Evolutionary conservation across 192 early-diverging fungal genomes (phyloP).

Genomic region (Backusella mclennaniae): DNA sequence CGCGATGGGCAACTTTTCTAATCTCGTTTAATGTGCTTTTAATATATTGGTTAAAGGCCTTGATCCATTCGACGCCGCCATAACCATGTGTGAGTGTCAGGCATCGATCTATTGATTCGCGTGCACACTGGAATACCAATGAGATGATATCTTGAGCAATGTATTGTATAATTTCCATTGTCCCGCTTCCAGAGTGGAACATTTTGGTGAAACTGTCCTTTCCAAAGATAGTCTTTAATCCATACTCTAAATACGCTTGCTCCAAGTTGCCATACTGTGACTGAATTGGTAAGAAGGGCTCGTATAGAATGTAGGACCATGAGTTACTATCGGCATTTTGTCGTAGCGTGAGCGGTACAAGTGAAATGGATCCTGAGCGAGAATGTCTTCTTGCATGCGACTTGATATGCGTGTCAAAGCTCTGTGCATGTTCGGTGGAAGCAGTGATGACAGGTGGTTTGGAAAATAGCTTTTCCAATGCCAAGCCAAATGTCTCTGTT

Average conservation of each 20-base stretch:
- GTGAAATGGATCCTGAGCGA: slow-evolving; percentile 14
- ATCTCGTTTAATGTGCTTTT: background rate
- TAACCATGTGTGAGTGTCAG: slow-evolving; percentile 63
- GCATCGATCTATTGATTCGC: slow-evolving; percentile 45
- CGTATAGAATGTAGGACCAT: slow-evolving; percentile 64
- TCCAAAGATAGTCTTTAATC: slow-evolving; percentile 23
- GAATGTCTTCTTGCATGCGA: slow-evolving; percentile 10
- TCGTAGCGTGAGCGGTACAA: slow-evolving; percentile 23
- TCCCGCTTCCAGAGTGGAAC: slow-evolving; percentile 7
- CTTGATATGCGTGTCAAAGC: background rate
- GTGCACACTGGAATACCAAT: background rate
- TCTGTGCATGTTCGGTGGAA: background rate
- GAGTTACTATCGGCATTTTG: slow-evolving; percentile 37
- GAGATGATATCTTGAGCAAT: slow-evolving; percentile 41
- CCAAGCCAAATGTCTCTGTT: slow-evolving; percentile 53
- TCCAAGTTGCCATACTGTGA: slow-evolving; percentile 60
- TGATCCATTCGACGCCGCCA: slow-evolving; percentile 51
- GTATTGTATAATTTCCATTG: slow-evolving; percentile 40
- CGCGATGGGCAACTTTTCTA: slow-evolving; percentile 39
- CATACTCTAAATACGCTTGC: slow-evolving; percentile 41
- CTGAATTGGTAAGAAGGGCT: slow-evolving; percentile 64
- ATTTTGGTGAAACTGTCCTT: background rate
- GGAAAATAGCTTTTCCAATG: slow-evolving; percentile 51
- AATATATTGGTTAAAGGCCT: slow-evolving; percentile 30
- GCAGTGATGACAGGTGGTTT: slow-evolving; percentile 36